A percentile compares a stretch with the other conserved stretches of the same genome.
phyloP scores from a whole-genome alignment of 805 yeast genomes.

The Nakazawaea sp. region DNA sequence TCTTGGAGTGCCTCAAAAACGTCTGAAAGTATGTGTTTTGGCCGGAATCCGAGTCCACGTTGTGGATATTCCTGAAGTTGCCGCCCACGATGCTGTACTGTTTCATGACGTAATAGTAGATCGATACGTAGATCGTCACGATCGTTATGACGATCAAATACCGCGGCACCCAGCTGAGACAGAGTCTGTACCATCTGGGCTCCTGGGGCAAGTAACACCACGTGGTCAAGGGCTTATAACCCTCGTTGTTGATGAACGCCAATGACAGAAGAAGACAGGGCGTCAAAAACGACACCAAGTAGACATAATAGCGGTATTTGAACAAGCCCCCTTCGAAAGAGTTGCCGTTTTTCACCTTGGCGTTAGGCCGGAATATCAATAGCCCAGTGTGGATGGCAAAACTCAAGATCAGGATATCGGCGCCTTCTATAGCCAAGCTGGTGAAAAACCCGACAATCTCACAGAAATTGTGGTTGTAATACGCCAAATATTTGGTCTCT shows the following conservation, averaged over 20 bases:
- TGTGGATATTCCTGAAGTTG: slow-evolving; percentile 10
- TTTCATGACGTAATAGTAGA: slow-evolving; percentile 64
- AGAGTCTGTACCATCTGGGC: slow-evolving; percentile 71
- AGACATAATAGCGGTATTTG: slow-evolving; percentile 48
- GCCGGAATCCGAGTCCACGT: neutral
- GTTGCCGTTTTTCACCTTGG: slow-evolving; percentile 20
- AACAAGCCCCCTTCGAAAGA: slow-evolving; percentile 70
- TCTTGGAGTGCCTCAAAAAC: neutral
- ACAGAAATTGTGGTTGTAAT: slow-evolving; percentile 43
- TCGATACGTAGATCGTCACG: slow-evolving; percentile 55
- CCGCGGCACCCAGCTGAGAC: slow-evolving; percentile 77
- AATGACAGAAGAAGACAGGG: slow-evolving; percentile 67
- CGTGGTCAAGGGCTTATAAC: slow-evolving; percentile 57
- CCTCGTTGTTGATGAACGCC: slow-evolving; percentile 53
- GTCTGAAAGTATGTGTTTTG: neutral
- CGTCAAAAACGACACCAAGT: slow-evolving; percentile 47
- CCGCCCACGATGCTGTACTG: slow-evolving; percentile 55
- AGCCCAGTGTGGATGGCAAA: slow-evolving; percentile 81
- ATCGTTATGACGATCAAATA: slow-evolving; percentile 60
- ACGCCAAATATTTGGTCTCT: slow-evolving; percentile 32
- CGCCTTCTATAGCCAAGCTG: slow-evolving; percentile 75
- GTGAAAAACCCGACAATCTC: slow-evolving; percentile 77
- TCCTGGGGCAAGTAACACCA: slow-evolving; percentile 75
- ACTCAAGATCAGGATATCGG: slow-evolving; percentile 74
- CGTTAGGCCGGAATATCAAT: slow-evolving; percentile 56